Evolutionary conservation across 257 asterid genomes (phyloP).

Genomic region (Forsythia viridissima): DNA sequence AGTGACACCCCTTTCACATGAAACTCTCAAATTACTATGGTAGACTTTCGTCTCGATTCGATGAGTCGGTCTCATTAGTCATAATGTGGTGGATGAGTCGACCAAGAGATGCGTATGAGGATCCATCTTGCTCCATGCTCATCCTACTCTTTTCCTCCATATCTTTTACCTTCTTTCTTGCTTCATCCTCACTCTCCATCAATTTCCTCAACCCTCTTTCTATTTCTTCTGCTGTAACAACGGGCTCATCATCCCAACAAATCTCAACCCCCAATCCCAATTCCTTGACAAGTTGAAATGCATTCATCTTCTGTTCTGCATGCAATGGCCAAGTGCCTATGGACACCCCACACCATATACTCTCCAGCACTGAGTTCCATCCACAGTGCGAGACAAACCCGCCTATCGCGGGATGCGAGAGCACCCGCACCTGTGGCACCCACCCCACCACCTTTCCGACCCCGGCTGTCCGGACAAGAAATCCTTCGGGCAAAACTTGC

Average conservation of each 20-base stretch:
- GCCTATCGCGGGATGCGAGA: constrained; percentile 47
- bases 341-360: constrained; percentile 63
- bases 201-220: constrained; percentile 43
- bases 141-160: constrained; percentile 43
- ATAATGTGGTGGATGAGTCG: constrained; percentile 29
- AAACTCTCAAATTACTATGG: too few relatives aligned
- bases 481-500: constrained; percentile 50
- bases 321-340: constrained; percentile 65
- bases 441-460: constrained; percentile 61
- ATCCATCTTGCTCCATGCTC: constrained; percentile 46
- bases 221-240: constrained; percentile 34
- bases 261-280: constrained; percentile 48
- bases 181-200: constrained; percentile 41
- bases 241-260: constrained; percentile 4
- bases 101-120: constrained; percentile 39
- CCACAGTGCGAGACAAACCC: constrained; percentile 76
- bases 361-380: constrained; percentile 67
- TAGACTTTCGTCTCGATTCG: too few relatives aligned
- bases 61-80: not conserved
- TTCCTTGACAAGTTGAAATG: constrained; percentile 59
- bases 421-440: constrained; percentile 50
- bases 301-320: constrained; percentile 62
- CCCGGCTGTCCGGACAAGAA: constrained; percentile 38
- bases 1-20: not conserved
- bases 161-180: constrained; percentile 33